phyloP scores from a whole-genome alignment of 148 eudicot species.

The Silene uniflora region DNA sequence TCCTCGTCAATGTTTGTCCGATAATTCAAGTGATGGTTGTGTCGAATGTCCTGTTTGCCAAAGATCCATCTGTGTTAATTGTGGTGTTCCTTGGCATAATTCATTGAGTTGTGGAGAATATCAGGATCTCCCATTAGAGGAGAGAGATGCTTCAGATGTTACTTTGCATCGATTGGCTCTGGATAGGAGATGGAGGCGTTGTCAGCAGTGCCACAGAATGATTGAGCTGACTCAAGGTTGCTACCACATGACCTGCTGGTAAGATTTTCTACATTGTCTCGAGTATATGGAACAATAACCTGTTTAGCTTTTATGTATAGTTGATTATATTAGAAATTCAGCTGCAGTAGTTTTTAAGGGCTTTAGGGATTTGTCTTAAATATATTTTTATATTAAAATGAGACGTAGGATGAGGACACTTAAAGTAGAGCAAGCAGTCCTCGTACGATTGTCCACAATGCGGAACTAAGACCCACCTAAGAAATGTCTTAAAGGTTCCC shows the following conservation, averaged over 20 bases:
- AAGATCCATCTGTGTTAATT: conserved; percentile 52
- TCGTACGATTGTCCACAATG: not conserved
- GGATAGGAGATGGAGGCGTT: conserved; percentile 65
- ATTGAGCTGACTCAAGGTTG: conserved; percentile 66
- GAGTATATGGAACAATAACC: not conserved
- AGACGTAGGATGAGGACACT: not conserved
- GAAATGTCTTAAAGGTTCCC: not conserved
- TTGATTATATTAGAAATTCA: not conserved
- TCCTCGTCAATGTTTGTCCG: conserved; percentile 52
- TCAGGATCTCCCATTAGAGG: conserved; percentile 51
- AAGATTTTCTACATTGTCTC: conserved; percentile 20
- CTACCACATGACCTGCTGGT: conserved; percentile 77
- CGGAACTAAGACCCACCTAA: not conserved
- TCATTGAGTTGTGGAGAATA: conserved; percentile 69
- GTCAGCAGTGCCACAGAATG: conserved; percentile 65
- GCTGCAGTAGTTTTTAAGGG: not conserved
- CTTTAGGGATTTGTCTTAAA: not conserved
- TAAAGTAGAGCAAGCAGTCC: not conserved
- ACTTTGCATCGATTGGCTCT: conserved; percentile 49
- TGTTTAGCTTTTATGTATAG: not conserved
- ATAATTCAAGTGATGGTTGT: conserved; percentile 43
- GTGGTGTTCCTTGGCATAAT: conserved; percentile 76
- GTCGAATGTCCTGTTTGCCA: conserved; percentile 70
- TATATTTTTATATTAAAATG: not conserved
- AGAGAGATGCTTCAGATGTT: conserved; percentile 50